These are phyloP conservation scores for Gossypium schwendimanii DNA, from an alignment of 441 rosid species.

Conservation along the genomic window DNA sequence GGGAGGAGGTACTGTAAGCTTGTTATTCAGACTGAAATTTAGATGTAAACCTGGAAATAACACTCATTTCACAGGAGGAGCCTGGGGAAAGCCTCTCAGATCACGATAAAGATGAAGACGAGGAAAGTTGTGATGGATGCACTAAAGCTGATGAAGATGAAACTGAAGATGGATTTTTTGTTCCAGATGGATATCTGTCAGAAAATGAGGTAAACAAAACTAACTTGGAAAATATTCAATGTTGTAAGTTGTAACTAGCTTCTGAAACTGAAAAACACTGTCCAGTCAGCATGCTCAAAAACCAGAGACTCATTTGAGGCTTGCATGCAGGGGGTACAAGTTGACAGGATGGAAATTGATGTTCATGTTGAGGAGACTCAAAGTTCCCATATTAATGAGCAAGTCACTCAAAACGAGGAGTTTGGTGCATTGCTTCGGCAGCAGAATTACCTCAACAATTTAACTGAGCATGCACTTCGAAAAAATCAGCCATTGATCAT, in stretches of 20 bases:
- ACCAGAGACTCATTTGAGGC: slow-evolving; percentile 7
- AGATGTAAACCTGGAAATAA: slow-evolving; percentile 3
- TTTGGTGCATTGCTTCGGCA: slow-evolving; percentile 42
- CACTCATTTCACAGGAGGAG: slow-evolving; percentile 57
- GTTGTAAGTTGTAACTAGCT: neutral
- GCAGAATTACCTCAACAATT: slow-evolving; percentile 52
- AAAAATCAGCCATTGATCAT: slow-evolving; percentile 71
- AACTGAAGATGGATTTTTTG: slow-evolving; percentile 85
- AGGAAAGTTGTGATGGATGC: slow-evolving; percentile 48
- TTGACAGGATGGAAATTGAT: slow-evolving; percentile 64
- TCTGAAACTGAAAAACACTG: neutral
- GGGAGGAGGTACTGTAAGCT: neutral
- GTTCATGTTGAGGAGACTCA: slow-evolving; percentile 29
- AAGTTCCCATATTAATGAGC: slow-evolving; percentile 31
- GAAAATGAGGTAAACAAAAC: slow-evolving; percentile 65
- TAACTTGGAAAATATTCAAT: neutral
- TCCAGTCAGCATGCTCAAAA: neutral
- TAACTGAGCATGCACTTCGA: slow-evolving; percentile 68
- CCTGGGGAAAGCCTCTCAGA: slow-evolving; percentile 97
- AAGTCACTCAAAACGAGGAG: slow-evolving; percentile 45
- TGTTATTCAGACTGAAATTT: slow-evolving; percentile 2
- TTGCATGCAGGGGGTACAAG: slow-evolving; percentile 63
- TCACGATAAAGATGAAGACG: slow-evolving; percentile 70
- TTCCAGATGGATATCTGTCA: slow-evolving; percentile 95
- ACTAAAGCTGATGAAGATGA: slow-evolving; percentile 72